A percentile compares a stretch with the other conserved stretches of the same genome.
Conservation (phyloP, 192 early-diverging fungal genomes). For the Umbelopsis isabellina region DNA sequence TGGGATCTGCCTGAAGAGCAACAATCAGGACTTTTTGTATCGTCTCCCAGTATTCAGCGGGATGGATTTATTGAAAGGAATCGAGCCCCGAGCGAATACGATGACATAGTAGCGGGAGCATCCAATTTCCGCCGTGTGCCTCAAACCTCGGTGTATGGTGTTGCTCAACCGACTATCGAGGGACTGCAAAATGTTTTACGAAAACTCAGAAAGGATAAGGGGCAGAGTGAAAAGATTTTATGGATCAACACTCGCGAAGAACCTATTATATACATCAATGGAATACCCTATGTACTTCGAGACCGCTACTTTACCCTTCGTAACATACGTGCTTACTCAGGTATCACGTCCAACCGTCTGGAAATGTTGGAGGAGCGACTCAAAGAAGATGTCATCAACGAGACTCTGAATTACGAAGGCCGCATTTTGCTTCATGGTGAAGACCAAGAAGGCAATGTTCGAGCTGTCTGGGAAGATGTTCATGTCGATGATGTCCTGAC, state of each 20-base stretch:
- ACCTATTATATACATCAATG: constrained; percentile 68
- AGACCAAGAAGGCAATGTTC: constrained; percentile 44
- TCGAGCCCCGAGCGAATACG: not conserved
- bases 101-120: constrained; percentile 48
- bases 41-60: not conserved
- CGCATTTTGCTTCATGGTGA: constrained; percentile 61
- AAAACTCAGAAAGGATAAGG: constrained; percentile 15
- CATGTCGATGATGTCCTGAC: constrained; percentile 53
- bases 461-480: constrained; percentile 65
- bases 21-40: not conserved
- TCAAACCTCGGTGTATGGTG: constrained; percentile 49
- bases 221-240: constrained; percentile 37
- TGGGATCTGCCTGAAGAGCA: constrained; percentile 24
- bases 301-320: constrained; percentile 61
- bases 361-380: constrained; percentile 58
- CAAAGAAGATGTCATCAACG: constrained; percentile 57
- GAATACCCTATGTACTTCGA: constrained; percentile 65
- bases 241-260: constrained; percentile 75
- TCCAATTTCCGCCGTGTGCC: constrained; percentile 56
- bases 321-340: constrained; percentile 62
- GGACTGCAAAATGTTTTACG: constrained; percentile 54
- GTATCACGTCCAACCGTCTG: constrained; percentile 54
- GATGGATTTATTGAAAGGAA: constrained; percentile 5
- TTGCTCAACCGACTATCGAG: constrained; percentile 64
- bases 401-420: constrained; percentile 51